phyloP scores from a whole-genome alignment of 371 early-diverging fungal genomes.

The Mucor racemosus region DNA sequence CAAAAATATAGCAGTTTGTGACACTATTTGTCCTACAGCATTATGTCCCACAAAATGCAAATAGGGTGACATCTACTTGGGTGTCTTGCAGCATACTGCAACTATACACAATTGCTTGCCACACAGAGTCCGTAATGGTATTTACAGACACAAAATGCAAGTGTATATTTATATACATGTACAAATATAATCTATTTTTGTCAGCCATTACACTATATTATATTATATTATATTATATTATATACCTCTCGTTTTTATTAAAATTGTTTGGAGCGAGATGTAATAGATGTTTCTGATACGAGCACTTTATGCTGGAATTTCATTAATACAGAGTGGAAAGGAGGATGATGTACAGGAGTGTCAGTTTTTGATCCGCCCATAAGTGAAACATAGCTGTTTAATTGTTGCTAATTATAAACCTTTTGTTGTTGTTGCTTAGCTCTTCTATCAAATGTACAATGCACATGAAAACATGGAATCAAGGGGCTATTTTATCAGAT shows the following conservation, averaged over 20 bases:
- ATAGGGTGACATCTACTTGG: neutral
- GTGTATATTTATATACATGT: neutral
- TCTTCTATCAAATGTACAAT: no score
- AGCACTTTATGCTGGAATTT: neutral
- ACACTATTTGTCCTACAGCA: constrained; percentile 1
- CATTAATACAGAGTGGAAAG: neutral
- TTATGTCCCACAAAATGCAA: neutral
- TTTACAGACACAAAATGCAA: constrained; percentile 1
- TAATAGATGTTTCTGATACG: neutral
- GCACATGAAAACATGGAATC: neutral
- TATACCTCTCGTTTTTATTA: no score
- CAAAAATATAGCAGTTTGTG: neutral
- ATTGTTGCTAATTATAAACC: neutral
- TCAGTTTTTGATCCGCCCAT: neutral
- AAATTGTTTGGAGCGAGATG: neutral
- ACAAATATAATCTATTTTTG: no score
- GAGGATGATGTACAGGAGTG: neutral
- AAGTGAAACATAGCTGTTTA: neutral
- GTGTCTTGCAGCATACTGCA: neutral
- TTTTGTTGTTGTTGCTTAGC: neutral
- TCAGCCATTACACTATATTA: no score
- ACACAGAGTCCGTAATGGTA: neutral
- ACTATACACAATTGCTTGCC: neutral
- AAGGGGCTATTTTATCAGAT: neutral
- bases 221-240: no score